A percentile compares a stretch with the other conserved stretches of the same genome.
phyloP scores from a whole-genome alignment of 2,329 filamentous ascomycete species.

The Incumbomyces delicatus region DNA sequence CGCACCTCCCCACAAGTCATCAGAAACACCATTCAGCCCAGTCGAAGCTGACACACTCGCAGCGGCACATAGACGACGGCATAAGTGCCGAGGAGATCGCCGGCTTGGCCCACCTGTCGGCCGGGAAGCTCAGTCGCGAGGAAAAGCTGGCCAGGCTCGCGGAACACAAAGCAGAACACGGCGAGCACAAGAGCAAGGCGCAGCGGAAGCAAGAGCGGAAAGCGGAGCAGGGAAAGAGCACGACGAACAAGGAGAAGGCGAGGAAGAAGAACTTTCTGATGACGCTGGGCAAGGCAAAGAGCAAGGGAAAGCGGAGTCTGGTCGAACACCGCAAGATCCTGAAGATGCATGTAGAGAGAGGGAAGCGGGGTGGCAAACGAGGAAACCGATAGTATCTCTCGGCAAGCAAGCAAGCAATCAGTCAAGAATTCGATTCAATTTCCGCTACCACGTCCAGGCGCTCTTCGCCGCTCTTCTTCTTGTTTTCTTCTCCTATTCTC shows the following conservation, averaged over 20 bases:
- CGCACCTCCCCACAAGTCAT: constrained; percentile 36
- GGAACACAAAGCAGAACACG: constrained; percentile 67
- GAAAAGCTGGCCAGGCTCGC: constrained; percentile 75
- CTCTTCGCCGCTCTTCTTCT: no score
- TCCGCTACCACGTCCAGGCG: no score
- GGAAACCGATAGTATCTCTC: constrained; percentile 51
- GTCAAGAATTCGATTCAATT: no score
- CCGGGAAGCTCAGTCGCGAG: constrained; percentile 74
- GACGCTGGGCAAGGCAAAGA: constrained; percentile 92
- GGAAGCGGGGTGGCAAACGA: constrained; percentile 73
- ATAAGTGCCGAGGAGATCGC: constrained; percentile 89
- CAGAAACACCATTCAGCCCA: constrained; percentile 37
- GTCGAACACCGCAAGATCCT: constrained; percentile 73
- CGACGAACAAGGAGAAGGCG: constrained; percentile 94
- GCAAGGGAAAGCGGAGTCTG: constrained; percentile 89
- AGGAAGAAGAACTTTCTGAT: constrained; percentile 98
- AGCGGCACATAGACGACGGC: constrained; percentile 71
- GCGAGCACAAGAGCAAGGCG: constrained; percentile 76
- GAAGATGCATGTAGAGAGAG: constrained; percentile 65
- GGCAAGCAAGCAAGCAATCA: no score
- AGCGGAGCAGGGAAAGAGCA: constrained; percentile 81
- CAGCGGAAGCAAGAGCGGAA: constrained; percentile 81
- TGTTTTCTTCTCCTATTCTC: no score
- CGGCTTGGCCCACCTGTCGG: constrained; percentile 62
- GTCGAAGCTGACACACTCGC: constrained; percentile 33